Evolutionary conservation across 2,329 filamentous ascomycete species (phyloP), one percentile per base, ranked within the genome.

Genomic region (Botryotinia calthae): DNA sequence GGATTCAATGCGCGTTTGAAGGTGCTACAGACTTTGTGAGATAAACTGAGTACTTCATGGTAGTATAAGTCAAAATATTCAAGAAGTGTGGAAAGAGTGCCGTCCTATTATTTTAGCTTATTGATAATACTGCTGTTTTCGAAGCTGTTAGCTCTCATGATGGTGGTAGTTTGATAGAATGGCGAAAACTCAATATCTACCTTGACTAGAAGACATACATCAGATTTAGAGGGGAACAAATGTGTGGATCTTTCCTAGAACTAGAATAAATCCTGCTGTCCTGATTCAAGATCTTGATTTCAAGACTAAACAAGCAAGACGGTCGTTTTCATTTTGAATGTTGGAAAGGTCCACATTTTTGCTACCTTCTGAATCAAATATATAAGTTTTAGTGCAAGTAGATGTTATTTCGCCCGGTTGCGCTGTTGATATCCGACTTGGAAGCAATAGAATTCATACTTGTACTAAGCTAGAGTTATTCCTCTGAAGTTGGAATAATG

Each of bases 1-100:
- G 25, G 4, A 2, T n/a, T 4, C 1, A 51, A 4, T 14, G 0
- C 6, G 22, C 10, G 25, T 51, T 51, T 14, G 22, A 44, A 14
- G 8, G n/a, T 6, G 14, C 12, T 2, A 9, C 31, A 2, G 0
- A 31, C 2, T 14, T 10, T 56, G 10, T 2, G 14, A 6, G 4
- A 5, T 3, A 54, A 25, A 56, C 14, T 18, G 5, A 56, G n/a
- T 56, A 56, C 51, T 6, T 28, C 16, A 2, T 8, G n/a, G 0
- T 1, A 28, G 51, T 28, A 56, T 28, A 28, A 56, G 5, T 5
- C n/a, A 28, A 31, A 31, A 31, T 7, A 1, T 4, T 9, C 28
- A n/a, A 16, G 25, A 54, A 54, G 2, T 56, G 2, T 28, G n/a
- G n/a, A n/a, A 31, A 31, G 2, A 2, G 16, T 9, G 1, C n/a